Evolutionary conservation across 2,329 filamentous ascomycete genomes (phyloP), one percentile per base, ranked within the genome.

Genomic region (Teratosphaeria nubilosa): DNA sequence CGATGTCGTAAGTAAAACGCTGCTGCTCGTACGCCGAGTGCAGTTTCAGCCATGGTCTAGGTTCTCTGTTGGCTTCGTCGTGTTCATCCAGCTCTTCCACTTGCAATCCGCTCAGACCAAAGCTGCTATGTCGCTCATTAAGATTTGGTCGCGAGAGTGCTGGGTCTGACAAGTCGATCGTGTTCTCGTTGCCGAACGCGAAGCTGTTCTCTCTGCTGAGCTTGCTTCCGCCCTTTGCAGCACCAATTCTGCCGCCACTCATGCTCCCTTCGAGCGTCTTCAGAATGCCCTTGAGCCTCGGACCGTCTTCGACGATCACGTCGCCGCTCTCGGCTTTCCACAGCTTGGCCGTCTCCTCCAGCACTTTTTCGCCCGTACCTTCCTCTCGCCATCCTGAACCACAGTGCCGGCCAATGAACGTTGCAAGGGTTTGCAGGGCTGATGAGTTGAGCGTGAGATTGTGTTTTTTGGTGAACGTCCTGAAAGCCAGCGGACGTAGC

Each of bases 391-490:
- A 99, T 85, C 86, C 90, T 58, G 91, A 91, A 34, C 94, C 94
- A 72, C 94, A 99, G 73, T 96, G 88, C 65, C 89, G 86, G 11
- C 94, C 95, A 56, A 99, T 87, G 72, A 99, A 99, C 1, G 83
- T 81, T 22, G 94, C 91, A 32, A 99, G 80, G 53, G 88, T 84
- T 72, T 92, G 86, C 5, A 99, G 78, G 0, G 94, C 90, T 0
- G 91, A 85, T 0, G 92, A 94, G 7, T 89, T 91, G 56, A 99
- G 83, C 0, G 91, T 97, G 58, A 99, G 79, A 66, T 92, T 95
- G 75, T 99, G 90, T 70, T 97, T 99, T 74, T 96, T 96, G 1
- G 94, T 99, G 65, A 99, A 95, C 0, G 90, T 95, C 53, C 94
- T 85, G 70, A 99, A 97, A 9, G 94, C 95, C 22, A 97, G 80